Evolutionary conservation across 352 stramenopile genomes (phyloP), one percentile per base, ranked within the genome.

Genomic region (Blastocystis sp.): DNA sequence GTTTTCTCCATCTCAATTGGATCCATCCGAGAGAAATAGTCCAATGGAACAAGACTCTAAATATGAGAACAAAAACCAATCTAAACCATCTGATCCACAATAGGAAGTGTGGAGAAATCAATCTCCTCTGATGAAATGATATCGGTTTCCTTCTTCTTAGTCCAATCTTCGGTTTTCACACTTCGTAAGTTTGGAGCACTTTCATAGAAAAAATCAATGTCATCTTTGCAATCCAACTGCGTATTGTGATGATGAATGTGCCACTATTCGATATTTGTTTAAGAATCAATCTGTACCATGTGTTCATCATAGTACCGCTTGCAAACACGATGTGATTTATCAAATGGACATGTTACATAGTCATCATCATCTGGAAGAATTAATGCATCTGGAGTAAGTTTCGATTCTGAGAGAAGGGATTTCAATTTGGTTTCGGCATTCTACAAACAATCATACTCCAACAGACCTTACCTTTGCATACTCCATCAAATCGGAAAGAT

Each of bases 141-240:
- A 51, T 19, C 4, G 1, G 9, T 49, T 46, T 19, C 16, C 39
- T 51, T 12, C 21, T 24, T 27, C n/a, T 12, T n/a, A 3, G 39
- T 16, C 27, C 66, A 16, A 24, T 52, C 32, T 27, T 67, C 71
- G 19, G 58, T 39, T 16, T 83, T 51, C 27, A 83, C 39, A 1
- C 39, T 51, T n/a, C 32, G 49, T 5, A 83, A 37, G 49, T 83
- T 65, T 32, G 71, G 71, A 51, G 71, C 71, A 27, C 14, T 51
- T 66, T 83, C 24, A 39, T 83, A 83, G 49, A 83, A 83, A 29
- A 83, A 83, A 9, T 66, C 49, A 65, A 83, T 83, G 29, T 83
- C 46, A 5, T 83, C 46, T 16, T 21, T 49, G 2, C 19, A 46
- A 19, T 83, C 71, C 9, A 39, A 19, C 21, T 66, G 16, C 24